A percentile compares a stretch with the other conserved stretches of the same genome.
These are phyloP conservation scores for Fusarium hostae DNA, from an alignment of 2,329 filamentous ascomycete species.

Conservation along the genomic window DNA sequence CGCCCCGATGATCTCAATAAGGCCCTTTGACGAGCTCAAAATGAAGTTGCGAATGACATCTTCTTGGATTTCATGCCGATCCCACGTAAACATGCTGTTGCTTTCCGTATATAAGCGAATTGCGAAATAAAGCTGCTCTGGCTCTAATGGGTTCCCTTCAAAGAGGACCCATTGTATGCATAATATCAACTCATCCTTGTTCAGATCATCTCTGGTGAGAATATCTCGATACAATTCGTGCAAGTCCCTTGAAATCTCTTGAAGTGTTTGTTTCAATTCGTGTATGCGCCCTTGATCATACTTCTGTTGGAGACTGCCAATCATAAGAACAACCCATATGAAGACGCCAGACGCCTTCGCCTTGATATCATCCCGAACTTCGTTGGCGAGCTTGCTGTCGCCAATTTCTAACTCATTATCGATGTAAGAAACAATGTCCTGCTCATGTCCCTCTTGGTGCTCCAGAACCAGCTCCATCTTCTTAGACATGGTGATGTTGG, in stretches of 20 bases:
- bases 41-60: slow-evolving; percentile 50
- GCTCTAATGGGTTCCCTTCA: slow-evolving; percentile 55
- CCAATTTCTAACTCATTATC: slow-evolving; percentile 14
- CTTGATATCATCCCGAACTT: slow-evolving; percentile 41
- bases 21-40: slow-evolving; percentile 56
- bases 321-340: slow-evolving; percentile 56
- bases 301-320: slow-evolving; percentile 52
- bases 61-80: slow-evolving; percentile 31
- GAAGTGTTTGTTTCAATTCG: slow-evolving; percentile 44
- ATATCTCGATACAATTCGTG: slow-evolving; percentile 62
- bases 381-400: background rate
- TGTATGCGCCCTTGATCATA: slow-evolving; percentile 41
- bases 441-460: slow-evolving; percentile 37
- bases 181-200: slow-evolving; percentile 54
- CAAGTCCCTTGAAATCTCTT: slow-evolving; percentile 53
- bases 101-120: background rate
- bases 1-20: slow-evolving; percentile 53
- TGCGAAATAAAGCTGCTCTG: slow-evolving; percentile 56
- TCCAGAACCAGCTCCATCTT: slow-evolving; percentile 46
- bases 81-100: slow-evolving; percentile 24
- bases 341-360: slow-evolving; percentile 56
- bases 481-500: slow-evolving; percentile 50
- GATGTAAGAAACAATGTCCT: slow-evolving; percentile 43
- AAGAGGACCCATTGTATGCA: slow-evolving; percentile 65
- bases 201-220: slow-evolving; percentile 56